phyloP scores from a whole-genome alignment of 108 stramenopile species.

The Tribonema minus region DNA sequence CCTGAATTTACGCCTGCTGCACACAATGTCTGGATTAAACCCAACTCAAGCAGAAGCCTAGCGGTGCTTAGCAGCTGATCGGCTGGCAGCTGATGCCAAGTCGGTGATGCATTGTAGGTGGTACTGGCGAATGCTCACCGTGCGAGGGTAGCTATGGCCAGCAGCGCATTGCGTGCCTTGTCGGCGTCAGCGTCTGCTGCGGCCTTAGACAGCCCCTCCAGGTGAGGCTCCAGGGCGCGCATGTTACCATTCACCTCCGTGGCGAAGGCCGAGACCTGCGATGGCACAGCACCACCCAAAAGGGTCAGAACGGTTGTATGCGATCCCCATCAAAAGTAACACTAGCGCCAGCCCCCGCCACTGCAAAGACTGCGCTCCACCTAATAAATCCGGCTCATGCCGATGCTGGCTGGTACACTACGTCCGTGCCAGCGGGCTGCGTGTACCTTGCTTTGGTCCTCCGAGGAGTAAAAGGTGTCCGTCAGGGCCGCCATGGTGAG shows the following conservation, averaged over 20 bases:
- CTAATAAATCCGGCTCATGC: too few species aligned
- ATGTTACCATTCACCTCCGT: not conserved
- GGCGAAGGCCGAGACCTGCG: not conserved
- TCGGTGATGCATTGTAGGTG: not conserved
- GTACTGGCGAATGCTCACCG: not conserved
- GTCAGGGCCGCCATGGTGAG: too few species aligned
- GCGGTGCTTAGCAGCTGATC: not conserved
- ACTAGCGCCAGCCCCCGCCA: too few species aligned
- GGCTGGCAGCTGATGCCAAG: not conserved
- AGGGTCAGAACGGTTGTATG: too few species aligned
- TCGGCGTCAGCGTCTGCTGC: conserved; percentile 1
- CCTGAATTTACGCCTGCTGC: not conserved
- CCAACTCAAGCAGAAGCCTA: not conserved
- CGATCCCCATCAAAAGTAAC: too few species aligned
- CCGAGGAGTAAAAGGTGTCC: too few species aligned
- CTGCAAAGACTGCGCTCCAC: too few species aligned
- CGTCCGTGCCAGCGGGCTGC: too few species aligned
- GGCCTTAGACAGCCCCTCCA: conserved; percentile 11
- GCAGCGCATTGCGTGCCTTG: conserved; percentile 21
- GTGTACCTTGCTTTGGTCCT: too few species aligned
- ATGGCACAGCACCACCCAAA: too few species aligned
- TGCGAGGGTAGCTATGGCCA: conserved; percentile 5
- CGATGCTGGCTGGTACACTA: too few species aligned
- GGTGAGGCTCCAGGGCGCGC: conserved; percentile 26
- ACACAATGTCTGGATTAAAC: not conserved